Evolutionary conservation across 2,329 filamentous ascomycete species (phyloP).

Genomic region (Raffaelea albimanens): DNA sequence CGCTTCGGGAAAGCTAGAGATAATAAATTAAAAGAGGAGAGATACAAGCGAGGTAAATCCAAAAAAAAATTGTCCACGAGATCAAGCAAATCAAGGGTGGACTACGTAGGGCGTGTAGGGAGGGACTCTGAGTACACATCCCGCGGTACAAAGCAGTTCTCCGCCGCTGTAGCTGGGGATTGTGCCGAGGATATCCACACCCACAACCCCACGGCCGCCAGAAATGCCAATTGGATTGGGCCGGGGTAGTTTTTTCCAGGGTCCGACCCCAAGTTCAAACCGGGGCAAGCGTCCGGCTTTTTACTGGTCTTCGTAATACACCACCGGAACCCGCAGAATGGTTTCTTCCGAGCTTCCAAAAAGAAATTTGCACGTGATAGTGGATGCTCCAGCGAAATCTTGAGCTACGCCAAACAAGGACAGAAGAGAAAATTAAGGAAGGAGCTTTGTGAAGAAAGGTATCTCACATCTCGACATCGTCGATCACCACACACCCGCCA

Average conservation of each 20-base stretch:
- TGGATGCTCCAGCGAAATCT: no score
- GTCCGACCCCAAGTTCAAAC: not conserved
- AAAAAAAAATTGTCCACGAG: not conserved
- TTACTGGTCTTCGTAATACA: no score
- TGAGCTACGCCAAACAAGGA: no score
- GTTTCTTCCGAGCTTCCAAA: no score
- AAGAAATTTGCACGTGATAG: no score
- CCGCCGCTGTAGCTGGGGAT: not conserved
- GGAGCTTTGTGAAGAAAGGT: no score
- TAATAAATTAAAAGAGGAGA: not conserved
- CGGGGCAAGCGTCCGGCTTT: not conserved
- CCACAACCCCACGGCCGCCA: not conserved
- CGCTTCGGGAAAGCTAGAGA: not conserved
- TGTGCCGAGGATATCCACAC: conserved; percentile 21
- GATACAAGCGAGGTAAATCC: not conserved
- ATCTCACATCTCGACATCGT: no score
- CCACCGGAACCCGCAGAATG: no score
- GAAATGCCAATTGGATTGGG: no score
- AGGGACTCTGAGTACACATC: not conserved
- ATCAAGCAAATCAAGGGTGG: not conserved
- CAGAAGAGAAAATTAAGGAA: no score
- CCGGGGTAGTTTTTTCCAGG: conserved; percentile 2
- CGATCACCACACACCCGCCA: no score
- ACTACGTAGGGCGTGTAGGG: no score
- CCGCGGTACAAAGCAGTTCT: conserved; percentile 9